Evolutionary conservation across 2,329 filamentous ascomycete species (phyloP).

Genomic region (Ophiostoma montium): DNA sequence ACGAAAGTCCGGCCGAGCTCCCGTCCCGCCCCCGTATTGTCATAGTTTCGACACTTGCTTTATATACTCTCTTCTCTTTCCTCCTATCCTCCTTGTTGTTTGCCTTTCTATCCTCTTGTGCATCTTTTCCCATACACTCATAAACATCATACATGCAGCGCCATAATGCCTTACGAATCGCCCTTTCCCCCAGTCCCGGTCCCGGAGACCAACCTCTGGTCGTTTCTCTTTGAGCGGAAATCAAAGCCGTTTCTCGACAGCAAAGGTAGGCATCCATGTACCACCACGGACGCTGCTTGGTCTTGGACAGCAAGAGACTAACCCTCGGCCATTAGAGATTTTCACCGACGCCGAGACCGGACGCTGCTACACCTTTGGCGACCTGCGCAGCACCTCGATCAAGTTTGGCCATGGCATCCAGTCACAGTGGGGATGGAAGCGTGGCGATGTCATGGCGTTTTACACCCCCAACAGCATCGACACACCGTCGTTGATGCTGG

Average conservation of each 20-base stretch:
- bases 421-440: slow-evolving; percentile 61
- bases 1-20: too few relatives aligned
- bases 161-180: slow-evolving; percentile 57
- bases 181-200: slow-evolving; percentile 51
- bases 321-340: slow-evolving; percentile 43
- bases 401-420: slow-evolving; percentile 73
- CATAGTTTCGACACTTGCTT: too few relatives aligned
- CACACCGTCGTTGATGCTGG: slow-evolving; percentile 62
- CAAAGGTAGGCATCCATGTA: slow-evolving; percentile 40
- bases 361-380: slow-evolving; percentile 53
- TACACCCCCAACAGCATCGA: slow-evolving; percentile 83
- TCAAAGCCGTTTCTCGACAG: slow-evolving; percentile 53
- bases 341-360: slow-evolving; percentile 62
- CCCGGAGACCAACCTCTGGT: slow-evolving; percentile 65
- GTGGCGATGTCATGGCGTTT: slow-evolving; percentile 68
- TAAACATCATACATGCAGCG: neutral
- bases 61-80: too few relatives aligned
- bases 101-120: too few relatives aligned
- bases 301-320: neutral
- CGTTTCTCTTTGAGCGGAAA: slow-evolving; percentile 58
- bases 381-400: slow-evolving; percentile 49
- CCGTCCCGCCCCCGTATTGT: too few relatives aligned
- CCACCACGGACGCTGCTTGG: too few relatives aligned
- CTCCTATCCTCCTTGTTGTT: too few relatives aligned
- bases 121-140: neutral